Conservation (phyloP, 495 filamentous ascomycete genomes). For the Talaromyces adpressus region DNA sequence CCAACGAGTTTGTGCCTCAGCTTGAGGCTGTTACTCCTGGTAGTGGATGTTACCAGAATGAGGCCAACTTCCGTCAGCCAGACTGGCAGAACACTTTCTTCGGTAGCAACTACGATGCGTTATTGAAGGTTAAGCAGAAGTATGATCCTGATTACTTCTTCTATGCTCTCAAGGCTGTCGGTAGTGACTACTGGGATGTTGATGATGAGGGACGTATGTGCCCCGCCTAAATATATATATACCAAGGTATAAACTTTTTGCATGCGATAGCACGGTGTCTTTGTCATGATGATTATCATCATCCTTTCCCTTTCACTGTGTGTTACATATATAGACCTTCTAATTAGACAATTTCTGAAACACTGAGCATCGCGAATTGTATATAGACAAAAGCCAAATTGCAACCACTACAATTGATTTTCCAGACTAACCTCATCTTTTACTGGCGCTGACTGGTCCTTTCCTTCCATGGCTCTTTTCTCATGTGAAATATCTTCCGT, state of each 20-base stretch:
- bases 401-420: background rate
- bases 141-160: constrained; percentile 53
- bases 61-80: constrained; percentile 42
- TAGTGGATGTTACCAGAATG: constrained; percentile 35
- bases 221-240: background rate
- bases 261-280: background rate
- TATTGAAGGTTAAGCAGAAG: constrained; percentile 34
- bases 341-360: background rate
- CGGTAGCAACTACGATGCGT: constrained; percentile 32
- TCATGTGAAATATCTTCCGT: too few relatives aligned
- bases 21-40: constrained; percentile 30
- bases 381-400: background rate
- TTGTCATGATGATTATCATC: background rate
- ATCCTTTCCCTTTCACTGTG: background rate
- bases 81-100: constrained; percentile 47
- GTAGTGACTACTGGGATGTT: constrained; percentile 1
- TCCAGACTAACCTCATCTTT: too few relatives aligned
- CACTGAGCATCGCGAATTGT: background rate
- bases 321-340: background rate
- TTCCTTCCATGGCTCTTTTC: too few relatives aligned
- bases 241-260: background rate
- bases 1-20: constrained; percentile 34
- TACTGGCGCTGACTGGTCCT: too few relatives aligned
- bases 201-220: background rate
- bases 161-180: constrained; percentile 51